These are phyloP conservation scores for Pistacia atlantica DNA, from an alignment of 345 rosid species.

Conservation along the genomic window DNA sequence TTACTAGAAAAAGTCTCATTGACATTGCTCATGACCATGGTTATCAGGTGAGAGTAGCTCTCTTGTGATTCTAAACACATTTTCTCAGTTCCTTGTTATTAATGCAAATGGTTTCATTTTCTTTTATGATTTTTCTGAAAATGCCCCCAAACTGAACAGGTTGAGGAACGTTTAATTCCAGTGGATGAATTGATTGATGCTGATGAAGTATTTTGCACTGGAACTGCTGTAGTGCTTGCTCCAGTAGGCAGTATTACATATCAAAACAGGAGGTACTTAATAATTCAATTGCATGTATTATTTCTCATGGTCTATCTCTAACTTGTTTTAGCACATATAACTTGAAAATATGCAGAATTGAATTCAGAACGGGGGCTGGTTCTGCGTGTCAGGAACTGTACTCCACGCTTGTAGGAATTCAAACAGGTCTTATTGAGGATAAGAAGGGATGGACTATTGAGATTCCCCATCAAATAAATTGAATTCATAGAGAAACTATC, in stretches of 20 bases:
- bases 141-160: slow-evolving; percentile 31
- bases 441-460: slow-evolving; percentile 67
- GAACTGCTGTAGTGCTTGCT: slow-evolving; percentile 75
- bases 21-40: slow-evolving; percentile 73
- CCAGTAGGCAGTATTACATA: slow-evolving; percentile 65
- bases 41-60: slow-evolving; percentile 46
- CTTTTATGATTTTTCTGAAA: background rate
- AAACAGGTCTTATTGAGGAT: slow-evolving; percentile 69
- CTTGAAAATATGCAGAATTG: slow-evolving; percentile 46
- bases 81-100: background rate
- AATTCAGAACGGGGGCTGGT: slow-evolving; percentile 48
- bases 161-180: slow-evolving; percentile 57
- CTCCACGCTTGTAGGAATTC: slow-evolving; percentile 64
- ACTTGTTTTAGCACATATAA: background rate
- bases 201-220: slow-evolving; percentile 83
- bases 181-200: slow-evolving; percentile 63
- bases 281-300: background rate
- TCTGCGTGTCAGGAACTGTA: slow-evolving; percentile 53
- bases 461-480: background rate
- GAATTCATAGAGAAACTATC: background rate
- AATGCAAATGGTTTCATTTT: background rate
- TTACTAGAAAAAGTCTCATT: slow-evolving; percentile 74
- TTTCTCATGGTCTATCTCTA: background rate
- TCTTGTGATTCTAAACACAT: background rate
- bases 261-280: slow-evolving; percentile 50